Base-by-base conservation (phyloP, 1,284 basidiomycete genomes). In the Omphalotus olearius region DNA sequence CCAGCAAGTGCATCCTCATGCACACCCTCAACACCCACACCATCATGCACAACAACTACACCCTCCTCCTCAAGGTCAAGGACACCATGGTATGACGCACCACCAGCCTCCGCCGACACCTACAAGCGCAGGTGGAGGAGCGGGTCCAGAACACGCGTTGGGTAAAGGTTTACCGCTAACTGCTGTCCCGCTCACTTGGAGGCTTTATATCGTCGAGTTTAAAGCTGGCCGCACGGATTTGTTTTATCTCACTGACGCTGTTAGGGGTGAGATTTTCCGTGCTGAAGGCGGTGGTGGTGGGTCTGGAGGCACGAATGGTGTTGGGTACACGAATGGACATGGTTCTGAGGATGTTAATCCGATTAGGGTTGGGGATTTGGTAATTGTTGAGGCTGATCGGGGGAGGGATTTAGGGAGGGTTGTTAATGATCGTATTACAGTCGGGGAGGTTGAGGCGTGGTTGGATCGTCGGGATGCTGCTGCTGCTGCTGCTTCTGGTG, bases 191-290 rank as follows among this genome's bases (percentile, higher is more conserved):
- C 70, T 85, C 14, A 82, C 84, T 20, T 93, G 89, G 72, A 91
- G 90, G n/a, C 78, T 98, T 4, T 98, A 85, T 75, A 95, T 98
- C 62, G 91, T 98, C 61, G 91, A 97, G 64, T 99, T 99, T 78
- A 98, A 98, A 72, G 93, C 93, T 0, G 93, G 93, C 0, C 83
- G 96, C 25, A 95, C 93, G 55, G 96, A 98, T 67, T 72, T 99
- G 30, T 97, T 93, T 69, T 98, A 96, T 69, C 79, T 87, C 59
- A 85, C 83, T 2, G 86, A 92, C 61, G 16, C 66, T 72, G 6
- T 64, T 71, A 47, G 69, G 14, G 6, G 17, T 28, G 48, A 47
- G 6, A 38, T 56, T 10, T 28, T 53, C 20, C 35, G 47, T 16
- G 46, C 23, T 23, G 51, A 52, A 14, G 43, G 44, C 23, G 45